phyloP scores from a whole-genome alignment of 148 eudicot genomes.

The Cornus florida region DNA sequence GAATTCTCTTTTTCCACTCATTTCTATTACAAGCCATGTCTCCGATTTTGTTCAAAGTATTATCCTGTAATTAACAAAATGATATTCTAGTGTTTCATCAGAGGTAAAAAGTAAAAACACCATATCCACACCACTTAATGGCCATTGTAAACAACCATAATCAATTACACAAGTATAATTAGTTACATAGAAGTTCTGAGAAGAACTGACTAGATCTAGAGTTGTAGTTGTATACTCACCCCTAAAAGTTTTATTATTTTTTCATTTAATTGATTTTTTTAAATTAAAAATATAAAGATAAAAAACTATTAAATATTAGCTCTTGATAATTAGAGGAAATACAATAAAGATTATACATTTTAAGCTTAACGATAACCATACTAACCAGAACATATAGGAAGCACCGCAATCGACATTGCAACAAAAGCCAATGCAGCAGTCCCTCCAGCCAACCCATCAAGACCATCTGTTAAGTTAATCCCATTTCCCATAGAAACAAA shows the following conservation, averaged over 20 bases:
- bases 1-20: too few species aligned
- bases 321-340: not conserved
- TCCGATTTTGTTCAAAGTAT: not conserved
- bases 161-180: not conserved
- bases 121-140: not conserved
- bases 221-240: not conserved
- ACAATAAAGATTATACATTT: not conserved
- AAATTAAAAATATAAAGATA: not conserved
- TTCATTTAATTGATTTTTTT: not conserved
- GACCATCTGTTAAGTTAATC: conserved; percentile 60
- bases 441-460: conserved; percentile 95
- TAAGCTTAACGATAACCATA: conserved; percentile 14
- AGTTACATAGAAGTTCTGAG: not conserved
- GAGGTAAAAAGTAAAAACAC: not conserved
- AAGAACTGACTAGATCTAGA: not conserved
- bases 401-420: conserved; percentile 91
- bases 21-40: too few species aligned
- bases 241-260: not conserved
- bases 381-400: conserved; percentile 91
- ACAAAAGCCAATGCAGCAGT: conserved; percentile 84
- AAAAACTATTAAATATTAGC: not conserved
- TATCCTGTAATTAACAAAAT: not conserved
- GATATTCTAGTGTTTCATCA: not conserved
- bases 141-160: conserved; percentile 1
- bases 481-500: conserved; percentile 82